Evolutionary conservation across 192 early-diverging fungal genomes (phyloP), one percentile per base, ranked within the genome.

Genomic region (Phycomyces nitens): DNA sequence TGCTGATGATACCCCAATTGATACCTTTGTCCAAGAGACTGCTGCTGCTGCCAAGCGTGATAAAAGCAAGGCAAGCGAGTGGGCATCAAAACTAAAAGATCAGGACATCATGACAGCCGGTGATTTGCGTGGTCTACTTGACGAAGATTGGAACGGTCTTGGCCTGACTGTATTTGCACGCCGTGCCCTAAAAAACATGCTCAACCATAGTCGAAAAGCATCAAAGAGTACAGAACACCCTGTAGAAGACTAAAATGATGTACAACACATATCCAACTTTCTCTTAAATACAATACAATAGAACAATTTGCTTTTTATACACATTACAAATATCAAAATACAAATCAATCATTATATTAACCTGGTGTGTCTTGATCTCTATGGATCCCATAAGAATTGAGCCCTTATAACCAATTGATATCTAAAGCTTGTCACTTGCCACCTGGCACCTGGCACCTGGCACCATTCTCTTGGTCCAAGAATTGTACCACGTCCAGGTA

Each of bases 51-150:
- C 77, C 20, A 87, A 89, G 39, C 79, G 88, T 10, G 77, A 79
- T 5, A 50, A 70, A 14, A 81, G 87, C 43, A 90, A 90, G 56
- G 89, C 84, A 12, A 77, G 76, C 8, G 86, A 90, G 58, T 90
- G 89, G 89, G 58, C 82, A 4, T 60, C 68, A 3, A 84, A 81
- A 65, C 74, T 90, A 39, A 83, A 89, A 43, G 68, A 72, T 22
- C 88, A 90, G 66, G 89, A 90, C 64, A 80, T 90, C 47, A 83
- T 88, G 86, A 88, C 86, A 0, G 82, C 89, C 29, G 89, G 88
- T 0, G 88, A 90, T 62, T 57, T 90, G 63, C 77, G 80, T 49
- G 84, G 84, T 53, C 58, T 90, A 22, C 78, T 80, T 56, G 86
- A 90, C 21, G 83, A 85, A 56, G 88, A 90, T 61, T 90, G 88